A percentile compares a stretch with the other conserved stretches of the same genome.
phyloP scores from a whole-genome alignment of 345 rosid genomes.

The Gossypium bickii region DNA sequence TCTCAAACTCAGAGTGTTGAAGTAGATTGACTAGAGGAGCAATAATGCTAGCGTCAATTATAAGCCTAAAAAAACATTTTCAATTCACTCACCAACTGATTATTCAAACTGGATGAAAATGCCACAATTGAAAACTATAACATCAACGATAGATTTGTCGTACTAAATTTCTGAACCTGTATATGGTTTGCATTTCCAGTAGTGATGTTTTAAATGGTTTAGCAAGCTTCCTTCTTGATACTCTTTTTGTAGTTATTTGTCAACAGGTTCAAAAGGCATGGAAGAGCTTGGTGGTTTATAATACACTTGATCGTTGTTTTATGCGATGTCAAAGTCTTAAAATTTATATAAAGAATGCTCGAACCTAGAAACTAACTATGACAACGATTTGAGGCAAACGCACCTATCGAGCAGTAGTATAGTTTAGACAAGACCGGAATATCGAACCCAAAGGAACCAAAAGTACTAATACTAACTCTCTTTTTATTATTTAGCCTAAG shows the following conservation, averaged over 20 bases:
- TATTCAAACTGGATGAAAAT: not conserved
- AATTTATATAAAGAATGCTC: too few relatives aligned
- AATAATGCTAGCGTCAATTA: slow-evolving; percentile 57
- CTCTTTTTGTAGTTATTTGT: slow-evolving; percentile 55
- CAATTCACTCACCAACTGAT: not conserved
- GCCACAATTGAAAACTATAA: not conserved
- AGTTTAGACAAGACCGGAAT: too few relatives aligned
- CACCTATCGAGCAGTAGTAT: too few relatives aligned
- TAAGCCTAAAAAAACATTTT: slow-evolving; percentile 37
- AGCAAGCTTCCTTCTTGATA: slow-evolving; percentile 79
- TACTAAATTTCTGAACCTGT: slow-evolving; percentile 40
- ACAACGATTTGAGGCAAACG: too few relatives aligned
- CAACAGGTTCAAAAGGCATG: slow-evolving; percentile 50
- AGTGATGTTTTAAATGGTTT: slow-evolving; percentile 83
- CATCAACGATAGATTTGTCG: not conserved
- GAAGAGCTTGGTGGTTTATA: slow-evolving; percentile 51
- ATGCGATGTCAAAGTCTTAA: too few relatives aligned
- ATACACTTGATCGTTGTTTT: too few relatives aligned
- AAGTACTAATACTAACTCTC: too few relatives aligned
- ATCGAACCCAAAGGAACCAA: too few relatives aligned
- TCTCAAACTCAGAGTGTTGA: slow-evolving; percentile 64
- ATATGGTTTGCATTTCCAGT: slow-evolving; percentile 70
- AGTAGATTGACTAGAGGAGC: slow-evolving; percentile 51
- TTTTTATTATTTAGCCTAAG: too few relatives aligned
- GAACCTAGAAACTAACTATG: too few relatives aligned